phyloP scores from a whole-genome alignment of 2,329 filamentous ascomycete species.

The Didymosphaeria variabile region DNA sequence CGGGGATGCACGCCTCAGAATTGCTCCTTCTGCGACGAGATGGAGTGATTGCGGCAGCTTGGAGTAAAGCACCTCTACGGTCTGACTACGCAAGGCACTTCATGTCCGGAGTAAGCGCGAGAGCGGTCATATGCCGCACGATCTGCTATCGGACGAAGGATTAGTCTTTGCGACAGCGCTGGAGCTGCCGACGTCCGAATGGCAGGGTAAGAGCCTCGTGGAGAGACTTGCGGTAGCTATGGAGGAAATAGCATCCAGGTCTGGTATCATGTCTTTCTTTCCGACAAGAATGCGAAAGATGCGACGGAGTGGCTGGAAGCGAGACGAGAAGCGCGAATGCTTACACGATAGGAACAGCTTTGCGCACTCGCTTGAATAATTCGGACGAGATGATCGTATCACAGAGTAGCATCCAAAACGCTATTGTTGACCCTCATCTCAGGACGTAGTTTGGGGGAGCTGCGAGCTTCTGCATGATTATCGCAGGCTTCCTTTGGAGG shows the following conservation, averaged over 20 bases:
- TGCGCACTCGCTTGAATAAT: background rate
- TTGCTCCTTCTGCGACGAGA: conserved; percentile 53
- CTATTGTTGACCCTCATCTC: background rate
- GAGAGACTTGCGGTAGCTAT: conserved; percentile 52
- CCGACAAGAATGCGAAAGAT: conserved; percentile 51
- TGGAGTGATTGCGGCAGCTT: conserved; percentile 37
- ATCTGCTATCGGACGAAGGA: conserved; percentile 53
- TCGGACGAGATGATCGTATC: background rate
- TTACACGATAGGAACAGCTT: background rate
- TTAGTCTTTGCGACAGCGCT: conserved; percentile 46
- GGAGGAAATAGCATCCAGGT: conserved; percentile 51
- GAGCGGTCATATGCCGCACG: conserved; percentile 51
- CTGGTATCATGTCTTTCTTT: conserved; percentile 57
- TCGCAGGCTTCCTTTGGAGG: background rate
- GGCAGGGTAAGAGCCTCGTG: conserved; percentile 47
- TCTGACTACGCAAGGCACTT: conserved; percentile 51
- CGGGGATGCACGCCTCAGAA: conserved; percentile 57
- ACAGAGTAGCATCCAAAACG: background rate
- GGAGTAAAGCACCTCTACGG: conserved; percentile 31
- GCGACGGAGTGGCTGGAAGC: conserved; percentile 46
- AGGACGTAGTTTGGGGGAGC: background rate
- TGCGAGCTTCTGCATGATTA: background rate
- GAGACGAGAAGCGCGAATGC: conserved; percentile 26
- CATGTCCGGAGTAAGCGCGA: conserved; percentile 52
- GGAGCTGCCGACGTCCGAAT: conserved; percentile 53